phyloP scores from a whole-genome alignment of 2,329 filamentous ascomycete genomes.

The Botrytis tulipae region DNA sequence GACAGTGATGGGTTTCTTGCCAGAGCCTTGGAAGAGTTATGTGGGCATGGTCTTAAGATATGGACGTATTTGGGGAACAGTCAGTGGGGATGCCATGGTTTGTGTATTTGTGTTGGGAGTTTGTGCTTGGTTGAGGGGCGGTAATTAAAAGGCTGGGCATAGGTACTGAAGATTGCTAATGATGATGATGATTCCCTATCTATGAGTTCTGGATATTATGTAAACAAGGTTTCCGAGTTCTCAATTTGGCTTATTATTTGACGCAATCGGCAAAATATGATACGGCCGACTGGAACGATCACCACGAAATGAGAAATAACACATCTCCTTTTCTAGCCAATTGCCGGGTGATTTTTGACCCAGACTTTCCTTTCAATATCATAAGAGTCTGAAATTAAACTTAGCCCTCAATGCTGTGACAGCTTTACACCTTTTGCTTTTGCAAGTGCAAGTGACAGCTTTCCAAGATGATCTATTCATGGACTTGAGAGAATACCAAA shows the following conservation, averaged over 20 bases:
- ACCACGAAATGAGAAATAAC: neutral
- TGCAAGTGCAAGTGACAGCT: neutral
- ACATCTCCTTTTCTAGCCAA: neutral
- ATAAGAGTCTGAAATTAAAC: neutral
- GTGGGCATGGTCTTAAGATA: constrained; percentile 62
- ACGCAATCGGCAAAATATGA: neutral
- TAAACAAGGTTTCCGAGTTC: neutral
- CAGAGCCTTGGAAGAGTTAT: constrained; percentile 61
- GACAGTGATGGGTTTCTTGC: constrained; percentile 63
- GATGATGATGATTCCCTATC: neutral
- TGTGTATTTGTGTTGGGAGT: constrained; percentile 69
- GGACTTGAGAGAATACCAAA: neutral
- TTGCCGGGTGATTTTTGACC: neutral
- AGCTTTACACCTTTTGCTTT: neutral
- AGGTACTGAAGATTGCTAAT: neutral
- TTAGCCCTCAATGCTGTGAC: neutral
- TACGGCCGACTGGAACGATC: neutral
- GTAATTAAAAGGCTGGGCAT: neutral
- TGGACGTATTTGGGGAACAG: constrained; percentile 67
- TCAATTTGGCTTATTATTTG: neutral
- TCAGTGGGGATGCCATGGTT: constrained; percentile 71
- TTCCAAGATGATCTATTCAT: neutral
- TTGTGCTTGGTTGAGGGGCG: constrained; percentile 34
- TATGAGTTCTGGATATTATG: neutral
- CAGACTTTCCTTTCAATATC: neutral